Conservation (phyloP, 495 filamentous ascomycete genomes). For the Aspergillus ostianus region DNA sequence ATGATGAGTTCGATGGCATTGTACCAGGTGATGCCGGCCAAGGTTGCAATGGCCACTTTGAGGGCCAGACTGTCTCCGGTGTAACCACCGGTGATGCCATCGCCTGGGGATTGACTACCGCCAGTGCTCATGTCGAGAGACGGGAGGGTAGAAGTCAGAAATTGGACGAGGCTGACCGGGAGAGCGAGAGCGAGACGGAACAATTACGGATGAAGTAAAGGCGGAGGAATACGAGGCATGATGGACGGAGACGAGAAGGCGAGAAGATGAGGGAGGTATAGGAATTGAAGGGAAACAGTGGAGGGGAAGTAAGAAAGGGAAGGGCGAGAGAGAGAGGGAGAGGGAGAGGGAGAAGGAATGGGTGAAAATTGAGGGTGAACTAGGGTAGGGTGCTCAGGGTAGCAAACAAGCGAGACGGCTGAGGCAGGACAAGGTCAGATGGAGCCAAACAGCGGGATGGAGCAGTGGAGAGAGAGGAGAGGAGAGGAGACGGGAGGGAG, state of each 20-base stretch:
- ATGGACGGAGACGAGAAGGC: background rate
- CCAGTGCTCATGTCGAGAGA: slow-evolving; percentile 23
- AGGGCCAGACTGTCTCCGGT: slow-evolving; percentile 34
- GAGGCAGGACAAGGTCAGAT: too few species aligned
- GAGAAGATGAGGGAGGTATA: background rate
- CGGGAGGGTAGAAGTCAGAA: too few species aligned
- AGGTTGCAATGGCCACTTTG: slow-evolving; percentile 52
- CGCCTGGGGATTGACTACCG: slow-evolving; percentile 24
- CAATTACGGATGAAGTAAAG: slow-evolving; percentile 7
- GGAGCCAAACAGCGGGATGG: background rate
- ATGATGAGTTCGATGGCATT: slow-evolving; percentile 55
- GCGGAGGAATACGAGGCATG: slow-evolving; percentile 14
- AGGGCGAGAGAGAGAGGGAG: slow-evolving; percentile 6
- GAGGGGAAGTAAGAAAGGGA: slow-evolving; percentile 1
- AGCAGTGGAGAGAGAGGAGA: too few species aligned
- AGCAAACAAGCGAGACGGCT: background rate
- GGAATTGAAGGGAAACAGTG: background rate
- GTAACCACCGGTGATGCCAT: slow-evolving; percentile 46
- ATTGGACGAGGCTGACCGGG: background rate
- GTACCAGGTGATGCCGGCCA: slow-evolving; percentile 54
- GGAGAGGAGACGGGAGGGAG: background rate
- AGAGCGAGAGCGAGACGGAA: background rate
- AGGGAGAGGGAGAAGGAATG: slow-evolving; percentile 1
- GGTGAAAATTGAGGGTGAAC: slow-evolving; percentile 2
- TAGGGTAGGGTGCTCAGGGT: background rate